Evolutionary conservation across 176 grass and related monocot species (phyloP).

Genomic region (Metroxylon sagu): DNA sequence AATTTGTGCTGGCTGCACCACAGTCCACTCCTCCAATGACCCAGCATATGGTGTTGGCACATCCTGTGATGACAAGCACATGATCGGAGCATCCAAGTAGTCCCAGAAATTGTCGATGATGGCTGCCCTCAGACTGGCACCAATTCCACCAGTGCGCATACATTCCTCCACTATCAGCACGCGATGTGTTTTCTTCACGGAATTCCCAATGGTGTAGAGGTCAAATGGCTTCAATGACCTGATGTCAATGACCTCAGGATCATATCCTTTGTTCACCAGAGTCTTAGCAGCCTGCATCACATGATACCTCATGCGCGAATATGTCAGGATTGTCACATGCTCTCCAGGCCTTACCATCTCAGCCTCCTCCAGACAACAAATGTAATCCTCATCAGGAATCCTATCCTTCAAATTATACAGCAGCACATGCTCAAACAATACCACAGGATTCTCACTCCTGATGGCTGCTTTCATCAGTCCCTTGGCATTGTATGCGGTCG

Average conservation of each 20-base stretch:
- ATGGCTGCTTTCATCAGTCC: conserved; percentile 96
- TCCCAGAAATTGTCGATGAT: conserved; percentile 96
- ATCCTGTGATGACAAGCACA: conserved; percentile 87
- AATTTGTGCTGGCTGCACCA: conserved; percentile 78
- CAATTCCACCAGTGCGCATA: conserved; percentile 87
- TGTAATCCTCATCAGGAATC: conserved; percentile 76
- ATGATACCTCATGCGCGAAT: conserved; percentile 86
- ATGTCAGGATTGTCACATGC: conserved; percentile 73
- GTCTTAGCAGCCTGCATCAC: conserved; percentile 85
- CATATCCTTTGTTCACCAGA: conserved; percentile 71
- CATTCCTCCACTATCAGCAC: conserved; percentile 91
- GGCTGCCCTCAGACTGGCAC: conserved; percentile 58
- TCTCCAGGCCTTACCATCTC: conserved; percentile 81
- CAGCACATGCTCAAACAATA: conserved; percentile 81
- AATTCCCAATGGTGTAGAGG: conserved; percentile 61
- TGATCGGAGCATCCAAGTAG: conserved; percentile 69
- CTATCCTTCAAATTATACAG: conserved; percentile 87
- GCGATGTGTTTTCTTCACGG: conserved; percentile 68
- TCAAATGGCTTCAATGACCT: conserved; percentile 82
- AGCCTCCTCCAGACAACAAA: conserved; percentile 66
- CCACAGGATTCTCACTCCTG: conserved; percentile 78
- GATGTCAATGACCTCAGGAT: conserved; percentile 82
- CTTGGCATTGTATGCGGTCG: conserved; percentile 86
- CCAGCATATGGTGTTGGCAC: conserved; percentile 69
- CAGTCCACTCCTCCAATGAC: conserved; percentile 66